A percentile compares a stretch with the other conserved stretches of the same genome.
Conservation (phyloP, 75 land plant species). For the Picea sitchensis region DNA sequence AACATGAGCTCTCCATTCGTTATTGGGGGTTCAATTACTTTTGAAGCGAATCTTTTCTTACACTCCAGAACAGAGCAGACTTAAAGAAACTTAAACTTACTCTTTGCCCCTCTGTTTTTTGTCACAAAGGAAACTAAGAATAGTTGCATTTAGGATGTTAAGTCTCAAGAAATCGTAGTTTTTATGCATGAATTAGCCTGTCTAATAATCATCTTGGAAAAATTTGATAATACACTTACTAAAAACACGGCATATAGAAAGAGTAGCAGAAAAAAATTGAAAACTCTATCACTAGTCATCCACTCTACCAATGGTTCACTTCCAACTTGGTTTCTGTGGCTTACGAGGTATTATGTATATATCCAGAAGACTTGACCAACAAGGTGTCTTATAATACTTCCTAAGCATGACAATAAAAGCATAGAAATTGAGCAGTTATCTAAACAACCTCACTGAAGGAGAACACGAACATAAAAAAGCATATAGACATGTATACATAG, state of each 20-base stretch:
- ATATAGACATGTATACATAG: not conserved
- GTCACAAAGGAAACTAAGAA: too few species aligned
- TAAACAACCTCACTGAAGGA: not conserved
- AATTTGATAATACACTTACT: too few species aligned
- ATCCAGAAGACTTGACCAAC: not conserved
- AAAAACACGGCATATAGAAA: not conserved
- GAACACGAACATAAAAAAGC: not conserved
- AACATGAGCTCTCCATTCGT: too few species aligned
- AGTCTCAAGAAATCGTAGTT: too few species aligned
- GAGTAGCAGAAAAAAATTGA: not conserved
- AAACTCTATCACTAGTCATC: not conserved
- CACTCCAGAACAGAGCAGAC: too few species aligned
- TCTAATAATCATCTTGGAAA: too few species aligned
- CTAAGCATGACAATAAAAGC: not conserved
- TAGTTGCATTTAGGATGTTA: too few species aligned
- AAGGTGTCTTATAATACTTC: not conserved
- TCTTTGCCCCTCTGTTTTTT: too few species aligned
- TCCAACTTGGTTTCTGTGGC: not conserved
- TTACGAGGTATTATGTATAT: not conserved
- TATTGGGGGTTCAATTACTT: too few species aligned
- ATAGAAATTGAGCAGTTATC: not conserved
- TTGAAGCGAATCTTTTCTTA: too few species aligned
- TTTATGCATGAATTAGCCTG: too few species aligned
- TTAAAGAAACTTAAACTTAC: too few species aligned
- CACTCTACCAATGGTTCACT: not conserved